Evolutionary conservation across 176 grass and related monocot species (phyloP), one percentile per base, ranked within the genome.

Genomic region (Musa schizocarpa): DNA sequence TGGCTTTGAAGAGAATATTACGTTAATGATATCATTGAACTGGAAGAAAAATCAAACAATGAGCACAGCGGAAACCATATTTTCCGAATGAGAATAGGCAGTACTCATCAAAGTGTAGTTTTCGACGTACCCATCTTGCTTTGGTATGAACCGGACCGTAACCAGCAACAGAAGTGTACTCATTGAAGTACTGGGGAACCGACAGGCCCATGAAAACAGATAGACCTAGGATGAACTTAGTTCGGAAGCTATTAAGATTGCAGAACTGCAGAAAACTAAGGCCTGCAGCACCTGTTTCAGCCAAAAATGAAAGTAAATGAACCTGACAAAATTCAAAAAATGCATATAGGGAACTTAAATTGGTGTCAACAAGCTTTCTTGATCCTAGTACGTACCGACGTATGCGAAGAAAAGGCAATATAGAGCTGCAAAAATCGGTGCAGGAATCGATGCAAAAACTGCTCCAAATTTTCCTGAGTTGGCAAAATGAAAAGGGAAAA

Each of bases 351-450:
- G 11, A 53, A 9, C 24, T 54, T 49, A 26, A 11, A 11, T 56
- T 67, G 53, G 9, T 4, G 8, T 24, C 13, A 4, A 20, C 16
- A 20, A 79, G 19, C 16, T 57, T 10, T 61, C 16, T 70, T 54
- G 14, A 73, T 43, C 68, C 51, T 62, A 87, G 48, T 12, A 88
- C 96, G 9, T 69, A 99, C 96, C 96, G 69, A 93, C 88, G 75
- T 99, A 99, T 78, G 91, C 96, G 81, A 99, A 99, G 88, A 99
- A 99, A 63, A 99, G 74, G 16, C 96, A 99, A 57, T 99, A 99
- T 2, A 99, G 76, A 73, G 96, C 96, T 71, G 91, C 91, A 71
- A 99, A 89, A 72, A 99, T 99, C 11, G 96, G 91, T 69, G 90
- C 80, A 26, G 91, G 96, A 81, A 99, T 99, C 27, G 96, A 94